Percentiles rank a stretch among this genome's conserved stretches.
Evolutionary conservation across 352 stramenopile species (phyloP).

Genomic region (Pythium myriotylum): DNA sequence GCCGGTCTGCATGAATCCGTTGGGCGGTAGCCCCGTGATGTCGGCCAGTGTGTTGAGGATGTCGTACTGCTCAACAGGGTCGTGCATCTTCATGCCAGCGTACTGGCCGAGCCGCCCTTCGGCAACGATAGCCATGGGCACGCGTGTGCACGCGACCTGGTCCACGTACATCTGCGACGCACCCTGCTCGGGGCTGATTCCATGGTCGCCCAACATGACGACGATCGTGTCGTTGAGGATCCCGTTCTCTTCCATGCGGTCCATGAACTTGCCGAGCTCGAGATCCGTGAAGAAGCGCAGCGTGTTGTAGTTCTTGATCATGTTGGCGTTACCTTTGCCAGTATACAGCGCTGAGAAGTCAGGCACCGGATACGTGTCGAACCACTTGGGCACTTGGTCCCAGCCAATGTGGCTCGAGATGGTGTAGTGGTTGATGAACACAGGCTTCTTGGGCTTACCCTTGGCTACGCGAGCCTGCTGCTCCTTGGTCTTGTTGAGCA

Average conservation of each 20-base stretch:
- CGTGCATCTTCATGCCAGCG: slow-evolving; percentile 11
- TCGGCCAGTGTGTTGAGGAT: slow-evolving; percentile 30
- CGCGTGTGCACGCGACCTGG: slow-evolving; percentile 36
- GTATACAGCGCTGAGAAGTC: slow-evolving; percentile 37
- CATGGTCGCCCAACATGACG: slow-evolving; percentile 51
- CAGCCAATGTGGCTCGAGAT: slow-evolving; percentile 56
- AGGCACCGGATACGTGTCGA: slow-evolving; percentile 27
- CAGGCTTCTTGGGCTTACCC: slow-evolving; percentile 38
- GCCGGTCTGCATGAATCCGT: slow-evolving; percentile 28
- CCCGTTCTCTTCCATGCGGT: slow-evolving; percentile 44
- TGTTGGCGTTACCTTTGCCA: background rate
- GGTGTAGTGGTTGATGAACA: slow-evolving; percentile 62
- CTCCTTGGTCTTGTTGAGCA: slow-evolving; percentile 47
- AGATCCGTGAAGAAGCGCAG: slow-evolving; percentile 56
- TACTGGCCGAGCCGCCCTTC: slow-evolving; percentile 23
- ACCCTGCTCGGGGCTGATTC: slow-evolving; percentile 42
- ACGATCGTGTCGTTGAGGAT: slow-evolving; percentile 59
- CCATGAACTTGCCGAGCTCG: slow-evolving; percentile 49
- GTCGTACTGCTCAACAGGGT: slow-evolving; percentile 29
- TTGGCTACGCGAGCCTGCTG: slow-evolving; percentile 29
- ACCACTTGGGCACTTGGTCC: slow-evolving; percentile 39
- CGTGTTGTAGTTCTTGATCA: slow-evolving; percentile 39
- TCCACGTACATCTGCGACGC: slow-evolving; percentile 1
- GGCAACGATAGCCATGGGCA: slow-evolving; percentile 18
- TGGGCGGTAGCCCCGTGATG: slow-evolving; percentile 23